These are phyloP conservation scores for Clavispora fructus DNA, from an alignment of 805 yeast species.

Conservation along the genomic window DNA sequence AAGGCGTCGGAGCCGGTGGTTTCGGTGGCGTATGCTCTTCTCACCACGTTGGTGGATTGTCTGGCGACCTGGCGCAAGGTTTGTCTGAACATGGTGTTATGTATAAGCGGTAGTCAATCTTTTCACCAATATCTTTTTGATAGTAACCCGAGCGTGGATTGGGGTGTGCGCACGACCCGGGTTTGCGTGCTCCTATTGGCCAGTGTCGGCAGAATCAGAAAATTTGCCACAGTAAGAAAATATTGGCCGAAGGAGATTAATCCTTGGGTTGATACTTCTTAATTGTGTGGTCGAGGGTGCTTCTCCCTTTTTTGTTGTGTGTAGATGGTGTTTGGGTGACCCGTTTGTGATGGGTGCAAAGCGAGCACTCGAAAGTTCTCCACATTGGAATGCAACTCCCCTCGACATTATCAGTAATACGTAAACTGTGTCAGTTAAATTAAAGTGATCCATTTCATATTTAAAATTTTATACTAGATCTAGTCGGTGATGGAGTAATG, in stretches of 20 bases:
- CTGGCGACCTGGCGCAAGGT: conserved; percentile 56
- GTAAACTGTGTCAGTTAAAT: too few species aligned
- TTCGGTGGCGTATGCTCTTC: conserved; percentile 90
- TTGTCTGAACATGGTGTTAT: conserved; percentile 52
- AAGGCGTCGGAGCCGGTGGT: conserved; percentile 57
- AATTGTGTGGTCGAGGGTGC: too few species aligned
- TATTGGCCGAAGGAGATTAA: background rate
- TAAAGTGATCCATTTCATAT: too few species aligned
- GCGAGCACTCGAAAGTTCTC: background rate
- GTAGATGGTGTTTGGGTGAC: background rate
- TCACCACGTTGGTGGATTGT: conserved; percentile 51
- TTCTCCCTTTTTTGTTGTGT: background rate
- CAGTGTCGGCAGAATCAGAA: conserved; percentile 2
- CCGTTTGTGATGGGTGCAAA: background rate
- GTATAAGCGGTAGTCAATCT: conserved; percentile 1
- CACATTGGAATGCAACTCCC: background rate
- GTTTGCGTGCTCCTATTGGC: conserved; percentile 30
- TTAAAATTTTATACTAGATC: too few species aligned
- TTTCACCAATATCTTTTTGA: conserved; percentile 3
- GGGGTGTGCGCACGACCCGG: conserved; percentile 15
- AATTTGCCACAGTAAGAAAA: background rate
- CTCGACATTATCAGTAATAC: too few species aligned
- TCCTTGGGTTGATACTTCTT: background rate
- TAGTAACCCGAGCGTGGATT: conserved; percentile 9
- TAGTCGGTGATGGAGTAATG: too few species aligned